Conservation (phyloP, 2,329 filamentous ascomycete species). For the Stromatinia cepivora region DNA sequence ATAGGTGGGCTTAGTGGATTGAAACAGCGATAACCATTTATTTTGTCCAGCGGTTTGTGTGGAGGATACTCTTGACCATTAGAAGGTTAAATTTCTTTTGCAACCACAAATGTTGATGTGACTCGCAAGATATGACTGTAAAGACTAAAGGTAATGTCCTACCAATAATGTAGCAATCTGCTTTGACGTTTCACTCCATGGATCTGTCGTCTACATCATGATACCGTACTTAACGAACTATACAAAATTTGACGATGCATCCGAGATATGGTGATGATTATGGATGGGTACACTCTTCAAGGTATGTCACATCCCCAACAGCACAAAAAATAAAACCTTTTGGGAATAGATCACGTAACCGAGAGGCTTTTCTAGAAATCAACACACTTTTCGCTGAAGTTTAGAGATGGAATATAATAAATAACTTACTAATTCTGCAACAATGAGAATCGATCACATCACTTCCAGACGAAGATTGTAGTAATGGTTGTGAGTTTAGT, state of each 20-base stretch:
- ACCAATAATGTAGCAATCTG: background rate
- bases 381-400: background rate
- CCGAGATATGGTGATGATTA: background rate
- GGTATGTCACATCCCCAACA: background rate
- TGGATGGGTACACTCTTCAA: background rate
- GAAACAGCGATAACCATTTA: background rate
- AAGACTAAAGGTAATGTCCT: background rate
- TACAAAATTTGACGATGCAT: background rate
- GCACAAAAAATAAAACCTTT: background rate
- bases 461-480: background rate
- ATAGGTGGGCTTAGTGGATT: background rate
- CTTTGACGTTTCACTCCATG: too few species aligned
- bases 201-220: background rate
- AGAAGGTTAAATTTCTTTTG: background rate
- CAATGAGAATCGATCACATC: background rate
- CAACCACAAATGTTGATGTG: background rate
- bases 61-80: background rate
- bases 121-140: background rate
- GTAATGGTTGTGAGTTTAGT: background rate
- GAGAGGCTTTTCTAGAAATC: background rate
- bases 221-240: background rate
- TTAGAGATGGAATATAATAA: accelerated
- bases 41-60: background rate
- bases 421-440: background rate
- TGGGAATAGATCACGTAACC: background rate